Conservation (phyloP, 2,329 filamentous ascomycete genomes). For the Talaromyces sp. region DNA sequence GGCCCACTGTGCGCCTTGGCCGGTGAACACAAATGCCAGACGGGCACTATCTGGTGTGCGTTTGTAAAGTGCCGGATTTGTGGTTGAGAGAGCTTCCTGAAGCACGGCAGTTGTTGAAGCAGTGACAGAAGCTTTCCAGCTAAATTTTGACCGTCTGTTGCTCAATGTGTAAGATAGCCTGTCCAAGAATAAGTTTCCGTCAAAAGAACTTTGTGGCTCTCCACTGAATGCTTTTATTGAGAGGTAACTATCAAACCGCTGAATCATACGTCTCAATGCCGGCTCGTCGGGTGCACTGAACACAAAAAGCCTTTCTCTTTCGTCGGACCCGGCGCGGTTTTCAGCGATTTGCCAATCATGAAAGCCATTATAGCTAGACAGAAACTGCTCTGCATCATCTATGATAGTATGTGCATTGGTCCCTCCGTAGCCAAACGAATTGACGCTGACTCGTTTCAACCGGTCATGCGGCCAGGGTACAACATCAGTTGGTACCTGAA, state of each 20-base stretch:
- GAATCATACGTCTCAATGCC: conserved; percentile 1
- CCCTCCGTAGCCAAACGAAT: conserved; percentile 45
- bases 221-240: background rate
- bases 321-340: background rate
- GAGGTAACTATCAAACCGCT: background rate
- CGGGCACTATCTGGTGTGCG: background rate
- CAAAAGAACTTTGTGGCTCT: background rate
- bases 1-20: conserved; percentile 38
- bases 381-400: conserved; percentile 13
- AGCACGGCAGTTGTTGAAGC: background rate
- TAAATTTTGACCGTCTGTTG: conserved; percentile 2
- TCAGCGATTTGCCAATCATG: background rate
- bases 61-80: background rate
- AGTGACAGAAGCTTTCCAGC: background rate
- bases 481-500: conserved; percentile 24
- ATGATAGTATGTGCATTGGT: conserved; percentile 35
- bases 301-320: background rate
- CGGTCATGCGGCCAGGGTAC: conserved; percentile 21
- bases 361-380: background rate
- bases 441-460: conserved; percentile 31
- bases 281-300: conserved; percentile 4
- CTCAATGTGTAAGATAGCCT: conserved; percentile 1
- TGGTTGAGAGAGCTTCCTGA: background rate
- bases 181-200: background rate
- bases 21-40: conserved; percentile 32